Percentiles rank a stretch among this genome's conserved stretches.
phyloP scores from a whole-genome alignment of 2,329 filamentous ascomycete species.

The Capronia epimyces region DNA sequence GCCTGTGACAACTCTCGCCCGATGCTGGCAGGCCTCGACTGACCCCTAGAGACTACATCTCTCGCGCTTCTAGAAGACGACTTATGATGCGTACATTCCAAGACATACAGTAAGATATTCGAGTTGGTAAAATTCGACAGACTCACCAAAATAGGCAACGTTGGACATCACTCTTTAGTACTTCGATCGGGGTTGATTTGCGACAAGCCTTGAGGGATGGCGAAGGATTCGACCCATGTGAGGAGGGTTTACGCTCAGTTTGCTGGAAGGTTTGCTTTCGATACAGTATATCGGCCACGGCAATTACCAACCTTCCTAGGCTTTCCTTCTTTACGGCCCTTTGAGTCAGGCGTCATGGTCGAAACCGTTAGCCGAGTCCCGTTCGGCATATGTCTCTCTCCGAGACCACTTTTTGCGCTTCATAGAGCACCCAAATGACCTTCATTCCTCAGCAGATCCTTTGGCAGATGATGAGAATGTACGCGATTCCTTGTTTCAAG shows the following conservation, averaged over 20 bases:
- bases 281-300: not conserved
- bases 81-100: slow-evolving; percentile 50
- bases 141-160: slow-evolving; percentile 34
- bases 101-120: slow-evolving; percentile 49
- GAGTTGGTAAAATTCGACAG: not conserved
- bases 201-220: slow-evolving; percentile 60
- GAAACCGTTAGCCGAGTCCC: slow-evolving; percentile 59
- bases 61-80: not conserved
- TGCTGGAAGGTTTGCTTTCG: slow-evolving; percentile 73
- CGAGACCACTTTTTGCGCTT: slow-evolving; percentile 71
- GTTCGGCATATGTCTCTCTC: slow-evolving; percentile 67
- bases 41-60: not conserved
- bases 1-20: not conserved
- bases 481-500: slow-evolving; percentile 34
- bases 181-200: slow-evolving; percentile 55
- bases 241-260: slow-evolving; percentile 71
- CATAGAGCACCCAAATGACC: slow-evolving; percentile 76
- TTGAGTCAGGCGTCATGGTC: slow-evolving; percentile 63
- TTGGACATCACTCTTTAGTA: slow-evolving; percentile 61
- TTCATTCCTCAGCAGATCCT: slow-evolving; percentile 71
- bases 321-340: slow-evolving; percentile 72
- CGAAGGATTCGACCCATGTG: slow-evolving; percentile 57
- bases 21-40: not conserved
- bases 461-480: slow-evolving; percentile 74
- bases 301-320: slow-evolving; percentile 44